phyloP scores from a whole-genome alignment of 768 basidiomycete genomes.

The Leccinum subtestaceum region DNA sequence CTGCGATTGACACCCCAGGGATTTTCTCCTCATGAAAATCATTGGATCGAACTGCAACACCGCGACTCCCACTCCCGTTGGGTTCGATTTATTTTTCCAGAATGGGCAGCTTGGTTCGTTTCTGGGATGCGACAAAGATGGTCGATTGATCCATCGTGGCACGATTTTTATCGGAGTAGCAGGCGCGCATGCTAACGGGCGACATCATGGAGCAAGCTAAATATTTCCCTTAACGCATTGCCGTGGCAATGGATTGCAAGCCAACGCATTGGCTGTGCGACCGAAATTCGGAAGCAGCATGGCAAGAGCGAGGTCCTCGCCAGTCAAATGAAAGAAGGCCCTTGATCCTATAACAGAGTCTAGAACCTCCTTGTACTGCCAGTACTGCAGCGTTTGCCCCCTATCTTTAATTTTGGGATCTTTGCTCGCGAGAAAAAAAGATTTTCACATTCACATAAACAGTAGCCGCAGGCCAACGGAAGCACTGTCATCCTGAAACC shows the following conservation, averaged over 20 bases:
- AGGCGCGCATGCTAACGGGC: slow-evolving; percentile 12
- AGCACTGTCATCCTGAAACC: neutral
- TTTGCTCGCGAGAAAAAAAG: neutral
- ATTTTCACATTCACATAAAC: neutral
- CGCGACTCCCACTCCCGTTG: neutral
- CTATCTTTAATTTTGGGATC: no score
- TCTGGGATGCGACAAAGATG: neutral
- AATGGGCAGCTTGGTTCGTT: slow-evolving; percentile 6
- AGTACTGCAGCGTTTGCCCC: neutral
- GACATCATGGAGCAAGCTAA: slow-evolving; percentile 1
- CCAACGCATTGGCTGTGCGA: neutral
- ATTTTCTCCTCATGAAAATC: slow-evolving; percentile 3
- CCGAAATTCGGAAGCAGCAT: neutral
- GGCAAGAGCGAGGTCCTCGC: neutral
- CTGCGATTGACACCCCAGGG: neutral
- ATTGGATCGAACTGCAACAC: neutral
- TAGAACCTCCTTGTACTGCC: no score
- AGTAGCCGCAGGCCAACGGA: neutral
- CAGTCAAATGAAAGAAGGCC: neutral
- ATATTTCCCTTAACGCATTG: neutral
- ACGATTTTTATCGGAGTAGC: neutral
- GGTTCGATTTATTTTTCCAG: slow-evolving; percentile 7
- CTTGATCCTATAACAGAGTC: no score
- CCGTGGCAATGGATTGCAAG: neutral
- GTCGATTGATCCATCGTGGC: neutral